Evolutionary conservation across 371 early-diverging fungal genomes (phyloP).

Genomic region (Mucor lusitanicus): DNA sequence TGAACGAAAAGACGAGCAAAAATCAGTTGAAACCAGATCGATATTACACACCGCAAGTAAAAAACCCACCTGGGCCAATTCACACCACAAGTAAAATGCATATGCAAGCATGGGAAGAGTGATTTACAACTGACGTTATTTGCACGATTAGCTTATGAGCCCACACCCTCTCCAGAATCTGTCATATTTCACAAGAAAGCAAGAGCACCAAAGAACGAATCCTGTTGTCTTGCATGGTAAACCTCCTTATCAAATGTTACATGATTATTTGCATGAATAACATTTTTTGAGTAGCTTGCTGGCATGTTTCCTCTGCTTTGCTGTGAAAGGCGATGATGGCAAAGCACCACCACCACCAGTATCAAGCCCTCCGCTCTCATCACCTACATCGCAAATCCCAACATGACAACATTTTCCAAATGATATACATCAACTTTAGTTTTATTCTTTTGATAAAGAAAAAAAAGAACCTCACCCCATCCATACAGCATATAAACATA

Average conservation of each 20-base stretch:
- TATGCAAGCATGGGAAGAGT: not conserved
- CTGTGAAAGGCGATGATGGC: constrained; percentile 12
- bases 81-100: not conserved
- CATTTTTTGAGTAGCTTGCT: not conserved
- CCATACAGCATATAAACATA: not conserved
- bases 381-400: not conserved
- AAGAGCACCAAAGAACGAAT: constrained; percentile 2
- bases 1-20: not conserved
- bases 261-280: not conserved
- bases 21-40: constrained; percentile 10
- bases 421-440: not conserved
- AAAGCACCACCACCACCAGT: not conserved
- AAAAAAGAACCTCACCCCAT: not conserved
- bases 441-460: not conserved
- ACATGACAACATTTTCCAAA: not conserved
- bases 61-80: not conserved
- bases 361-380: not conserved
- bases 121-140: not conserved
- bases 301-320: constrained; percentile 15
- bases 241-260: not conserved
- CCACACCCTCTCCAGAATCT: constrained; percentile 17
- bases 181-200: constrained; percentile 7
- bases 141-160: constrained; percentile 8
- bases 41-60: constrained; percentile 14
- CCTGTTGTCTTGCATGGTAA: constrained; percentile 20